phyloP scores from a whole-genome alignment of 495 filamentous ascomycete species.

The Aspergillus conjunctus region DNA sequence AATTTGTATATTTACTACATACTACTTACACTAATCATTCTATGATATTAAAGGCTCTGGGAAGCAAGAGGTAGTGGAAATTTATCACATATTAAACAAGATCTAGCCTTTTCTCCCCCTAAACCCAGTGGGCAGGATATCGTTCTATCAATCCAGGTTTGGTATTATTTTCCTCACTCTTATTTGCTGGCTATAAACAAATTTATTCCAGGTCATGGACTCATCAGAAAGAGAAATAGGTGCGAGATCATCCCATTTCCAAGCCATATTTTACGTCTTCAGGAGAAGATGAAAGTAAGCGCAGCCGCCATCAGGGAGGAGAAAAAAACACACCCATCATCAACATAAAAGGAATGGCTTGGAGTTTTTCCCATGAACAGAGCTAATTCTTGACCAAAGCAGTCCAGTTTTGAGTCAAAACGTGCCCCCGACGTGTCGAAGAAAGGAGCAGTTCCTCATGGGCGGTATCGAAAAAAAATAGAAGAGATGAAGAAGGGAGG shows the following conservation, averaged over 20 bases:
- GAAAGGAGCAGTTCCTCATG: slow-evolving; percentile 5
- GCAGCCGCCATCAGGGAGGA: background rate
- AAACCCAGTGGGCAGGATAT: background rate
- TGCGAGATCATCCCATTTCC: slow-evolving; percentile 15
- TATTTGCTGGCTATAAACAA: slow-evolving; percentile 26
- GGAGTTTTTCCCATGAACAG: background rate
- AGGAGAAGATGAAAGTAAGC: background rate
- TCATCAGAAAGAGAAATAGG: slow-evolving; percentile 21
- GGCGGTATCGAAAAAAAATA: slow-evolving; percentile 3
- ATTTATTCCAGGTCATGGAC: slow-evolving; percentile 21
- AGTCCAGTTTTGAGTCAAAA: background rate
- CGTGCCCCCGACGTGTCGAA: slow-evolving; percentile 10
- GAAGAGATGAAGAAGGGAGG: background rate
- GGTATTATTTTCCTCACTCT: slow-evolving; percentile 8
- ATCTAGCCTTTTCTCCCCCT: background rate
- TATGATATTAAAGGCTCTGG: too few relatives aligned
- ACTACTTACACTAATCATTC: background rate
- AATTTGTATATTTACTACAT: background rate
- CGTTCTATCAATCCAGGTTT: slow-evolving; percentile 8
- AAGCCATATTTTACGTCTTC: slow-evolving; percentile 8
- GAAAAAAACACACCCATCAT: background rate
- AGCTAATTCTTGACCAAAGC: background rate
- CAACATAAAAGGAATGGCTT: slow-evolving; percentile 6
- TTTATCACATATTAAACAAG: background rate
- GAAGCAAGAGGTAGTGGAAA: background rate